Conservation (phyloP, 1,284 basidiomycete species). For the Veloboletus limbatus region DNA sequence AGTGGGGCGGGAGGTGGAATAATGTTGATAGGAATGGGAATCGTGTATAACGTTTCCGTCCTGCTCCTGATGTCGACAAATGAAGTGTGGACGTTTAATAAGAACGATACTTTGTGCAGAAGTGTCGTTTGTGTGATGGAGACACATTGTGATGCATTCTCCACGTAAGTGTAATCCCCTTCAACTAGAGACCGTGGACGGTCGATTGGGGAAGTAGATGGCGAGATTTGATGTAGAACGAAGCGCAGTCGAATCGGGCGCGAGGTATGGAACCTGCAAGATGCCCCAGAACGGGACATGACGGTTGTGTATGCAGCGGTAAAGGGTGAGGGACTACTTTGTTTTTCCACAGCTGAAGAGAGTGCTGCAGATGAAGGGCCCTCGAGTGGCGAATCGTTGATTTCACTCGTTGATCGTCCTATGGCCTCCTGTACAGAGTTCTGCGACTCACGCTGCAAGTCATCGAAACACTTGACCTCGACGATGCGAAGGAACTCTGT, state of each 20-base stretch:
- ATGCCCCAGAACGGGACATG: slow-evolving; percentile 71
- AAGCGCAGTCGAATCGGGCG: slow-evolving; percentile 67
- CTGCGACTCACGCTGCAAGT: slow-evolving; percentile 32
- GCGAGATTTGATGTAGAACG: slow-evolving; percentile 58
- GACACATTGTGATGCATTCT: slow-evolving; percentile 59
- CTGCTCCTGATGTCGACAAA: slow-evolving; percentile 67
- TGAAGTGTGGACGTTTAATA: slow-evolving; percentile 60
- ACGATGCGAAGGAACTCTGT: slow-evolving; percentile 67
- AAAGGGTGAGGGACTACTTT: slow-evolving; percentile 32
- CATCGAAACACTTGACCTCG: slow-evolving; percentile 46
- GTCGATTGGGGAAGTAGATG: slow-evolving; percentile 52
- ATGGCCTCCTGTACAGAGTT: slow-evolving; percentile 20
- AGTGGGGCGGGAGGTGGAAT: slow-evolving; percentile 70
- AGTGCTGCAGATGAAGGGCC: slow-evolving; percentile 29
- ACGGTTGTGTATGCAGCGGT: slow-evolving; percentile 44
- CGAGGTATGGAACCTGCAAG: slow-evolving; percentile 74
- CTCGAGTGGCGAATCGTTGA: slow-evolving; percentile 16
- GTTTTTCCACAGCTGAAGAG: slow-evolving; percentile 29
- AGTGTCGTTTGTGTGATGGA: slow-evolving; percentile 76
- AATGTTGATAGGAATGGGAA: slow-evolving; percentile 65
- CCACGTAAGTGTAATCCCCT: slow-evolving; percentile 45
- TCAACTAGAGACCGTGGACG: slow-evolving; percentile 40
- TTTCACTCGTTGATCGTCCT: slow-evolving; percentile 10
- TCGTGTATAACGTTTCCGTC: slow-evolving; percentile 59
- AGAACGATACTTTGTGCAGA: slow-evolving; percentile 68